Conservation (phyloP, 2,329 filamentous ascomycete genomes). For the Fusarium robinianum region DNA sequence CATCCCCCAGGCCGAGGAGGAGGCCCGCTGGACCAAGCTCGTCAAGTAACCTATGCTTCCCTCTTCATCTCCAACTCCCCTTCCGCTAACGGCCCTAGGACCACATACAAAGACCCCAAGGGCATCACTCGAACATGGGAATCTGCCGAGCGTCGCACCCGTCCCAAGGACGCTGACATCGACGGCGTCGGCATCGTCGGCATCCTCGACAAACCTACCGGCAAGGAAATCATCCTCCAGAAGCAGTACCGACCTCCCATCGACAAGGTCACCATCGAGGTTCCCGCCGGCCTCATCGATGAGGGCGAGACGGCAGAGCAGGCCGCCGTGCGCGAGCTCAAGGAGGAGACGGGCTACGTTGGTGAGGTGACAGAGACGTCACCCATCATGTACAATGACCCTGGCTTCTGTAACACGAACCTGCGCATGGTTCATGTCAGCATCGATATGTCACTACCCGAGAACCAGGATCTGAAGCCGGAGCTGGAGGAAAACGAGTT, state of each 20-base stretch:
- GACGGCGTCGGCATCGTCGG: slow-evolving; percentile 77
- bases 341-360: slow-evolving; percentile 70
- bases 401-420: slow-evolving; percentile 70
- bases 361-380: slow-evolving; percentile 60
- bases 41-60: slow-evolving; percentile 51
- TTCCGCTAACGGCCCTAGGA: slow-evolving; percentile 46
- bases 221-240: slow-evolving; percentile 63
- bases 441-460: slow-evolving; percentile 69
- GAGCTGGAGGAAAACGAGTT: slow-evolving; percentile 80
- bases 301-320: slow-evolving; percentile 64
- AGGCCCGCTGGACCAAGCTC: slow-evolving; percentile 65
- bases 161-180: slow-evolving; percentile 63
- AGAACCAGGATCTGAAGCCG: slow-evolving; percentile 71
- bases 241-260: slow-evolving; percentile 70
- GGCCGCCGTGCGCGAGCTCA: slow-evolving; percentile 66
- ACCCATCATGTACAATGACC: slow-evolving; percentile 69
- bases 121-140: slow-evolving; percentile 69
- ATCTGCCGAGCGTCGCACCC: slow-evolving; percentile 71
- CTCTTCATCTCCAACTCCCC: not conserved
- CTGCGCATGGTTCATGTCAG: slow-evolving; percentile 72
- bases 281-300: slow-evolving; percentile 68
- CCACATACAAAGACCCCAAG: slow-evolving; percentile 67
- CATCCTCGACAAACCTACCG: slow-evolving; percentile 61
- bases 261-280: slow-evolving; percentile 62
- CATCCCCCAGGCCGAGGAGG: slow-evolving; percentile 48